Percentiles rank a stretch among this genome's conserved stretches.
Conservation (phyloP, 805 yeast genomes). For the Suhomyces vadensis region DNA sequence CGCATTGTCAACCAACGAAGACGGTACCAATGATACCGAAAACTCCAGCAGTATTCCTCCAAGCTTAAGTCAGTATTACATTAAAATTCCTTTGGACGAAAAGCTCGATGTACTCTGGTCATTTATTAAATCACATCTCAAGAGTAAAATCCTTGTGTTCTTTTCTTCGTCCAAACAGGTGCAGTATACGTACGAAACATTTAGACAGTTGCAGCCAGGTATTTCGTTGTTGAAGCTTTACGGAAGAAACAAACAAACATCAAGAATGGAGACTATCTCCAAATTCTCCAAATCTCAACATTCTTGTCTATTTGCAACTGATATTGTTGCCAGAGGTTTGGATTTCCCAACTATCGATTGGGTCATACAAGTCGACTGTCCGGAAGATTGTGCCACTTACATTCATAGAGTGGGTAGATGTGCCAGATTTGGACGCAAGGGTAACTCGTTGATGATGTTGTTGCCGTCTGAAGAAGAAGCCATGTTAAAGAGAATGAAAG, state of each 20-base stretch:
- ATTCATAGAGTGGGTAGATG: slow-evolving; percentile 90
- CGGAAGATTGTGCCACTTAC: slow-evolving; percentile 86
- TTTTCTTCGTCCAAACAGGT: slow-evolving; percentile 89
- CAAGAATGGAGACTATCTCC: slow-evolving; percentile 77
- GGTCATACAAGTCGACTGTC: slow-evolving; percentile 92
- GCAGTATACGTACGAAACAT: slow-evolving; percentile 83
- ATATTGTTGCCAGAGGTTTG: slow-evolving; percentile 87
- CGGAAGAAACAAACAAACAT: slow-evolving; percentile 89
- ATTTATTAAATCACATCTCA: slow-evolving; percentile 79
- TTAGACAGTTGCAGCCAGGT: slow-evolving; percentile 88
- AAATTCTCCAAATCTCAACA: slow-evolving; percentile 77
- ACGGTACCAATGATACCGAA: slow-evolving; percentile 22
- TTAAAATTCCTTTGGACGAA: slow-evolving; percentile 69
- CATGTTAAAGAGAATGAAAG: slow-evolving; percentile 62
- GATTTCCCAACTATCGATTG: slow-evolving; percentile 93
- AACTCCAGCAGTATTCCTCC: slow-evolving; percentile 78
- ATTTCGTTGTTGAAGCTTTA: slow-evolving; percentile 81
- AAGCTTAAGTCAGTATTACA: slow-evolving; percentile 79
- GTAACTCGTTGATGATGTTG: slow-evolving; percentile 79
- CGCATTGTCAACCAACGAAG: slow-evolving; percentile 10
- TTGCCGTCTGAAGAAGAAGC: slow-evolving; percentile 82
- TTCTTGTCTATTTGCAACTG: slow-evolving; percentile 85
- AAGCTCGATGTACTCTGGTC: slow-evolving; percentile 86
- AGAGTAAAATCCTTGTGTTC: slow-evolving; percentile 77
- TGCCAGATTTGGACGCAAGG: slow-evolving; percentile 83